Percentiles rank a stretch among this genome's conserved stretches.
phyloP scores from a whole-genome alignment of 805 yeast species.

The Metschnikowia vanudenii region DNA sequence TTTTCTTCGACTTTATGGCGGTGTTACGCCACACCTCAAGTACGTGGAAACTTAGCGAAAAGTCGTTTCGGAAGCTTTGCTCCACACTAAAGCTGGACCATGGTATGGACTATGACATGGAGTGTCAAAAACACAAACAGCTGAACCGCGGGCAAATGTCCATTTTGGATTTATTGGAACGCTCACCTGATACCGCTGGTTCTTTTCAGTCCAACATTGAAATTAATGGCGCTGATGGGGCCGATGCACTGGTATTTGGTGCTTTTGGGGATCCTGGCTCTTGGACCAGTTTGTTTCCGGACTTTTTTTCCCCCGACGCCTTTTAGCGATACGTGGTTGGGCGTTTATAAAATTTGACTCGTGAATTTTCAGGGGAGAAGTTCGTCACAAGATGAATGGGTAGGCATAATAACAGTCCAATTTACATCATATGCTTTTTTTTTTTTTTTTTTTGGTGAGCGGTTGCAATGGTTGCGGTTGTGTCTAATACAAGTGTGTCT shows the following conservation, averaged over 20 bases:
- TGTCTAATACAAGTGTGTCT: no score
- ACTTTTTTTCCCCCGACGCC: slow-evolving; percentile 3
- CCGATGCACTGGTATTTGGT: background rate
- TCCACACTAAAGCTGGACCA: slow-evolving; percentile 6
- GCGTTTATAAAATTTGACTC: no score
- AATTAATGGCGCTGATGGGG: background rate
- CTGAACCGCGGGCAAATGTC: background rate
- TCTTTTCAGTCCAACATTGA: background rate
- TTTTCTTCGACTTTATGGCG: slow-evolving; percentile 16
- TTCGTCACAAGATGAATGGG: no score
- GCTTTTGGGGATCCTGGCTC: slow-evolving; percentile 1
- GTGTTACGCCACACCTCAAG: slow-evolving; percentile 8
- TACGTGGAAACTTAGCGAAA: slow-evolving; percentile 15
- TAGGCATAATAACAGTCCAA: no score
- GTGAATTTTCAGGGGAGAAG: no score
- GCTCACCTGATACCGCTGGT: background rate
- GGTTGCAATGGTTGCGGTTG: no score
- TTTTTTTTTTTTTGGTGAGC: no score
- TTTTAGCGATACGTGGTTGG: background rate
- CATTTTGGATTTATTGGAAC: slow-evolving; percentile 1
- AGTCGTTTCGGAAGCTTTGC: slow-evolving; percentile 10
- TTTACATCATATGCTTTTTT: no score
- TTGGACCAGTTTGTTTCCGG: slow-evolving; percentile 14
- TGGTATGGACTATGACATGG: slow-evolving; percentile 9
- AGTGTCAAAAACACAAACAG: background rate